Base-by-base conservation (phyloP, 2,329 filamentous ascomycete species). In the Acephala macrosclerotiorum region DNA sequence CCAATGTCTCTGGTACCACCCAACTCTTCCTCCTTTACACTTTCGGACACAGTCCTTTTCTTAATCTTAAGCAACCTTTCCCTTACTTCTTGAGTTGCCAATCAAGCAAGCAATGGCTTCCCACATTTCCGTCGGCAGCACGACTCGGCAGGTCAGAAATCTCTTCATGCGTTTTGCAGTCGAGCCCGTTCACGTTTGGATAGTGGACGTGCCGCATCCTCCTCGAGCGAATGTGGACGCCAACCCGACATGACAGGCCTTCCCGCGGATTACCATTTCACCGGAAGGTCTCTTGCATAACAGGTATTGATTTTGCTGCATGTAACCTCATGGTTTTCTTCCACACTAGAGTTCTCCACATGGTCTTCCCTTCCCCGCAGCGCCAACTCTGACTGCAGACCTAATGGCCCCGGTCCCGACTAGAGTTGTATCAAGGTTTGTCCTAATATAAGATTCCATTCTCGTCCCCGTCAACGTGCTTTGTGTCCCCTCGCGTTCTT, bases 301-400 rank as follows among this genome's bases (percentile, higher is more conserved):
- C 11, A 33, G 29, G 9, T 49, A 6, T 49, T 22, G 45, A 22
- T 25, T 16, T n/a, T 20, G 7, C 40, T 18, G 20, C n/a, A 22
- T 49, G 45, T 11, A 22, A 1, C n/a, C 20, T 49, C n/a, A 33
- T 33, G 29, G 29, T 33, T 4, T 4, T 33, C 9, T 33, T 42
- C 40, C 16, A 42, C 45, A 49, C 9, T 22, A 7, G n/a, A 7
- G 12, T 42, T 33, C 49, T 53, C 49, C 49, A 14, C 49, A 53
- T 16, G 25, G 49, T 29, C 12, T 53, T 29, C 49, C 49, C 12
- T 53, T 29, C 49, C 49, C 49, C 25, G 49, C 49, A 53, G 25
- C 12, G 1, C 25, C 5, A 29, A 29, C 9, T 33, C 26, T 33
- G 25, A 49, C 45, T 26, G 20, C 45, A 22, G 20, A 42, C 20